phyloP scores from a whole-genome alignment of 192 early-diverging fungal species.

The Linnemannia schmuckeri region DNA sequence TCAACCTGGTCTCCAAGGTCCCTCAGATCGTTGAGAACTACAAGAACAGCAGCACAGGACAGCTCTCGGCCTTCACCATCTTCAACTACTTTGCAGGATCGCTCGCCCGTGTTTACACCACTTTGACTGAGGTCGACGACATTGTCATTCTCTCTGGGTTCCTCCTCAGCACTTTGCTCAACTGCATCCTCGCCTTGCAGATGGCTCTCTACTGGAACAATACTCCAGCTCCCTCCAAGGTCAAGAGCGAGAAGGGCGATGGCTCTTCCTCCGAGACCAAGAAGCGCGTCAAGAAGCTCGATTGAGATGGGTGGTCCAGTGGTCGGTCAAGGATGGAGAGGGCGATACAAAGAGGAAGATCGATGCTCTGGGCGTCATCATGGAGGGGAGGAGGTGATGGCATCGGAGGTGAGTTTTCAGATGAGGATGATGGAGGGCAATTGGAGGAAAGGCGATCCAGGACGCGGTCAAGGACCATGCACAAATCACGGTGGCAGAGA shows the following conservation, averaged over 20 bases:
- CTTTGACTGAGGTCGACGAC: conserved; percentile 92
- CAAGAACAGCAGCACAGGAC: conserved; percentile 87
- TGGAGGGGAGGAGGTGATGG: conserved; percentile 9
- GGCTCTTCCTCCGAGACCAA: conserved; percentile 28
- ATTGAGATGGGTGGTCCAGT: conserved; percentile 58
- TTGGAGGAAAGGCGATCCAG: conserved; percentile 32
- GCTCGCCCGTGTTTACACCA: conserved; percentile 91
- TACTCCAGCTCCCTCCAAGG: conserved; percentile 4
- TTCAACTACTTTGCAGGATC: conserved; percentile 91
- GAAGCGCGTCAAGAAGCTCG: conserved; percentile 54
- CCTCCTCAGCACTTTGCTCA: conserved; percentile 78
- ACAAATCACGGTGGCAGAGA: conserved; percentile 29
- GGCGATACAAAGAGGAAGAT: conserved; percentile 25
- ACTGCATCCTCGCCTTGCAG: conserved; percentile 83
- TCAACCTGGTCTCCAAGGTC: conserved; percentile 84
- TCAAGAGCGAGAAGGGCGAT: conserved; percentile 29
- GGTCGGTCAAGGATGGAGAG: conserved; percentile 44
- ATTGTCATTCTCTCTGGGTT: conserved; percentile 78
- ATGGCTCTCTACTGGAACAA: conserved; percentile 84
- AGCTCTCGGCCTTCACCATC: conserved; percentile 90
- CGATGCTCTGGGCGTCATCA: conserved; percentile 20
- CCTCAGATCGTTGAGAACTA: conserved; percentile 93
- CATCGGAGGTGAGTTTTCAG: conserved; percentile 2
- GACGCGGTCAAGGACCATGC: conserved; percentile 47
- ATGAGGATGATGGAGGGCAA: conserved; percentile 1